A percentile compares a stretch with the other conserved stretches of the same genome.
Evolutionary conservation across 2,329 filamentous ascomycete species (phyloP).

Genomic region (Sclerotinia sclerotiorum): DNA sequence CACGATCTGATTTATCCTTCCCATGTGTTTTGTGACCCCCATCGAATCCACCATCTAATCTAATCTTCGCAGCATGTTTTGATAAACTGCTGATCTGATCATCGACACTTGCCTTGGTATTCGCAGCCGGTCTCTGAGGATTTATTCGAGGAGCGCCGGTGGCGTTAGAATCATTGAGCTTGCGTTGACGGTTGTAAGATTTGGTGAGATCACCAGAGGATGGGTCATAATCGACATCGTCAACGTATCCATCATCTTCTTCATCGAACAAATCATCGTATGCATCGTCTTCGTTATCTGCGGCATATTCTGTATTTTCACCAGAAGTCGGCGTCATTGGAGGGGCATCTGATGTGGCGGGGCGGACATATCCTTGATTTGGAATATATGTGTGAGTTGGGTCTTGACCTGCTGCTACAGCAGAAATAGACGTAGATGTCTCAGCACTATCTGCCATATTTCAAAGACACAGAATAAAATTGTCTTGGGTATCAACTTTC

Average conservation of each 20-base stretch:
- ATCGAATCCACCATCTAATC: conserved; percentile 60
- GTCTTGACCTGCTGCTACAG: conserved; percentile 46
- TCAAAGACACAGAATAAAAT: not conserved
- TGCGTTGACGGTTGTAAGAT: conserved; percentile 78
- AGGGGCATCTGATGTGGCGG: conserved; percentile 40
- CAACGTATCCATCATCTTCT: conserved; percentile 61
- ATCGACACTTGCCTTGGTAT: conserved; percentile 76
- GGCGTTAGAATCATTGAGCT: conserved; percentile 54
- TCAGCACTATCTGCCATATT: conserved; percentile 29
- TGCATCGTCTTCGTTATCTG: conserved; percentile 45
- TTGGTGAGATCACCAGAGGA: conserved; percentile 73
- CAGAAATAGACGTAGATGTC: conserved; percentile 25
- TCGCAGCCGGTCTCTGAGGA: conserved; percentile 74
- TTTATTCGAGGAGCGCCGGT: conserved; percentile 64
- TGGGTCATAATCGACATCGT: conserved; percentile 56
- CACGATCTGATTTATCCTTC: conserved; percentile 88
- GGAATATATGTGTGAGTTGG: conserved; percentile 51
- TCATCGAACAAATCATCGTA: conserved; percentile 54
- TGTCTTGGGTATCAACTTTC: not conserved
- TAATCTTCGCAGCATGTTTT: conserved; percentile 82
- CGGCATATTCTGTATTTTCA: conserved; percentile 39
- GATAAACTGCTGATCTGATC: conserved; percentile 85
- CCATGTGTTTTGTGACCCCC: conserved; percentile 58
- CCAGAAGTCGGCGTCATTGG: conserved; percentile 38
- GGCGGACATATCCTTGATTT: conserved; percentile 49